phyloP scores from a whole-genome alignment of 2,329 filamentous ascomycete species.

The Zymoseptoria crescenta region DNA sequence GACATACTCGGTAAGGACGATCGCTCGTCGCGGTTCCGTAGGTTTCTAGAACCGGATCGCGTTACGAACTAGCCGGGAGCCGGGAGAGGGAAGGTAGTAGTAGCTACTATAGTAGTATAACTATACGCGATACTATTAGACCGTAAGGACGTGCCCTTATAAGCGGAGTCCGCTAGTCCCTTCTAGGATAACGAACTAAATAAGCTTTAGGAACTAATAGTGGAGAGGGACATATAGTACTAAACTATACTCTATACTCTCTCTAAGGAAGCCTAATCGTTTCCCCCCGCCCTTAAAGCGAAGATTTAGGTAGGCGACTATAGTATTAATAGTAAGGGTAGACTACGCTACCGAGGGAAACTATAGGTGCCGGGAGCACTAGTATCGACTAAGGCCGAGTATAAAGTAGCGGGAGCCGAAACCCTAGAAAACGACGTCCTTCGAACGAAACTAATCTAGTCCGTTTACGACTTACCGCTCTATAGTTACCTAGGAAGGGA shows the following conservation, averaged over 20 bases:
- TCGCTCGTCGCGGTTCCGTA: neutral
- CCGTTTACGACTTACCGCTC: too few relatives aligned
- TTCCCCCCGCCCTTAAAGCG: neutral
- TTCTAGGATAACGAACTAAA: neutral
- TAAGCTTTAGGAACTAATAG: too few relatives aligned
- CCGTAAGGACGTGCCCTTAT: neutral
- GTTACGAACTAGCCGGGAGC: neutral
- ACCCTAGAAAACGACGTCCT: too few relatives aligned
- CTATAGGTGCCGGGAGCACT: neutral
- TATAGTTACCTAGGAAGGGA: too few relatives aligned
- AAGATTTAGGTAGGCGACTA: neutral
- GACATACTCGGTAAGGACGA: conserved; percentile 6
- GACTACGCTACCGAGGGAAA: neutral
- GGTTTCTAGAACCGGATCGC: conserved; percentile 1
- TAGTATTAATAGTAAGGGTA: neutral
- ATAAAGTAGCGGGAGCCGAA: too few relatives aligned
- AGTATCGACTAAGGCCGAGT: neutral
- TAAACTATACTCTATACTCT: neutral
- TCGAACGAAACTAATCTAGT: too few relatives aligned
- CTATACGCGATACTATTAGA: neutral
- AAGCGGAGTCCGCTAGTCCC: neutral
- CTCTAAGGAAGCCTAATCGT: neutral
- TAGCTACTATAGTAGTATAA: neutral
- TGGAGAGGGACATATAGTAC: neutral
- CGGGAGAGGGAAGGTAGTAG: neutral